Evolutionary conservation across 2,329 filamentous ascomycete species (phyloP), one percentile per base, ranked within the genome.

Genomic region (Fusarium algeriense): DNA sequence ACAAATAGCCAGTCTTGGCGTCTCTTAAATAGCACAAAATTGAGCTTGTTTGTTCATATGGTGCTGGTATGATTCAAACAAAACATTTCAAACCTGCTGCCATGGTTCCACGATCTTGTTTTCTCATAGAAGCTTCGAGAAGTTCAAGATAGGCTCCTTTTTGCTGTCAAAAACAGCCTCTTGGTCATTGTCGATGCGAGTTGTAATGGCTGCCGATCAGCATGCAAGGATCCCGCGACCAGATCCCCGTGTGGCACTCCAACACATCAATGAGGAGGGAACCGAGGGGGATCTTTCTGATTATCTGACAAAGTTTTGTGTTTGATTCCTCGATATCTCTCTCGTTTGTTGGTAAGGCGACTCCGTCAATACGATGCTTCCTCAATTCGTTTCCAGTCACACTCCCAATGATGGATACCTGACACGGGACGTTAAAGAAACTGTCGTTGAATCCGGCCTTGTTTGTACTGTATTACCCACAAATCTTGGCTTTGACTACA

Each of bases 391-490:
- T 44, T 32, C 43, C 32, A 20, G 60, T 30, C 3, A 43, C 58
- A 64, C 46, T 64, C n/a, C 23, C 45, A 4, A 66, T 50, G 32
- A n/a, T 57, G 48, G 48, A 37, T 7, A 43, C 23, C 38, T 43
- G 44, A 64, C 32, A 38, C 40, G 49, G n/a, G 54, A 54, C n/a
- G 41, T 50, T 28, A 62, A 54, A 49, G 67, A 54, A 60, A 58
- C 35, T 72, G 64, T 34, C 49, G 49, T 15, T 20, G 28, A 20
- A 68, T 35, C 44, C 67, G 43, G 44, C 45, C 43, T 61, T 67
- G 48, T 19, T 67, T 44, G 58, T 58, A 64, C 23, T 55, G 69
- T 67, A 67, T 49, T 30, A 70, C 73, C 26, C 45, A 59, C 8
- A 20, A 40, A 23, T 63, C 61, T 49, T 73, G 62, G n/a, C 23